Evolutionary conservation across 257 asterid species (phyloP), one percentile per base, ranked within the genome.

Genomic region (Thymus mandschuricus): DNA sequence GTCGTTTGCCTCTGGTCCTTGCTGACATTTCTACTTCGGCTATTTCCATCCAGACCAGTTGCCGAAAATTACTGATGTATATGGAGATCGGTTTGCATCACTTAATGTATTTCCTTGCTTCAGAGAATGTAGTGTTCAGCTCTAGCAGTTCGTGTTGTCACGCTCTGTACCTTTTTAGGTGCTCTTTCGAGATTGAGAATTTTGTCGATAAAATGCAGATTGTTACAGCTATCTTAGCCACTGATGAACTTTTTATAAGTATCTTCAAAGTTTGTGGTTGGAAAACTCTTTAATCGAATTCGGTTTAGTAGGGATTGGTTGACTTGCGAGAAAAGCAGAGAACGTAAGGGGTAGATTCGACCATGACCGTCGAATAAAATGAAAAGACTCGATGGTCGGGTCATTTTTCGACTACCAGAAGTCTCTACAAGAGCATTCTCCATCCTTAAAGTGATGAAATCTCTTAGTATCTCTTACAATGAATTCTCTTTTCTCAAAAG

Each of bases 1-100:
- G 71, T 92, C 34, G 66, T 84, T 68, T 88, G 94, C 72, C 91
- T 95, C 12, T 95, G 99, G 99, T 95, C 99, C 30, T 83, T 95
- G 78, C 81, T 92, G n/a, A 85, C 96, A 10, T 95, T 95, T 82
- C 98, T 95, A 49, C 81, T 85, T 70, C 82, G 98, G 87, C 93
- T 95, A 69, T 92, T 95, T 60, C 98, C 99, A 3, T 94, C 97
- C 10, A 84, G 98, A 72, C 98, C 98, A 0, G 92, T 88, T 10
- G 89, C 84, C 5, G 97, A 92, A 84, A 95, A 92, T 65, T 95
- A 92, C 72, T 95, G 85, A 81, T 66, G 74, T 52, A 12, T 70
- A 65, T 50, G 44, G 59, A 48, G 48, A 49, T 56, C 12, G 30
- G n/a, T 60, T 48, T 33, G 64, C 61, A 46, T 38, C 60, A 33